phyloP scores from a whole-genome alignment of 306 rosid genomes.

The Citrullus colocynthis region DNA sequence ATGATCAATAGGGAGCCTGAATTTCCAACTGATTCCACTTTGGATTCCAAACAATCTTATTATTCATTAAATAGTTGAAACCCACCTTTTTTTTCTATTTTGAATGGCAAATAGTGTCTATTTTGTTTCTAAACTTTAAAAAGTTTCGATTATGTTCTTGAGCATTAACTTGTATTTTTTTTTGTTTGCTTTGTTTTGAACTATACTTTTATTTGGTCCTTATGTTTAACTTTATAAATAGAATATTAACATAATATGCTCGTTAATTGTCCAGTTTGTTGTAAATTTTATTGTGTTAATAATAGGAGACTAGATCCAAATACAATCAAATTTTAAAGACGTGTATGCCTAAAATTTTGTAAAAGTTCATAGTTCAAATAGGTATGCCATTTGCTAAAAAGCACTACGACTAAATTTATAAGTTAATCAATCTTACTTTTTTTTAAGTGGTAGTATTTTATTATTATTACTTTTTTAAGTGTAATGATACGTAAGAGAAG shows the following conservation, averaged over 20 bases:
- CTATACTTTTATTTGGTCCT: neutral
- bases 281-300: neutral
- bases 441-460: too few species aligned
- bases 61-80: neutral
- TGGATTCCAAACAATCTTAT: neutral
- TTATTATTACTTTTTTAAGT: too few species aligned
- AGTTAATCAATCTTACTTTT: too few species aligned
- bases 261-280: neutral
- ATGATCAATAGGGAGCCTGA: conserved; percentile 21
- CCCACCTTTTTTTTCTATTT: neutral
- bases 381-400: too few species aligned
- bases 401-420: too few species aligned
- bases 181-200: neutral
- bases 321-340: neutral
- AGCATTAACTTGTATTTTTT: too few species aligned
- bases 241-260: neutral
- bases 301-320: neutral
- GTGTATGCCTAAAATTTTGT: too few species aligned
- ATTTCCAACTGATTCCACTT: neutral
- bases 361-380: too few species aligned
- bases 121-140: neutral
- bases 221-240: neutral
- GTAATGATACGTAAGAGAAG: too few species aligned
- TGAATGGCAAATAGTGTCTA: neutral
- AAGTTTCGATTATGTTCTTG: too few species aligned